phyloP scores from a whole-genome alignment of 352 stramenopile species.

The Blastocystis sp. region DNA sequence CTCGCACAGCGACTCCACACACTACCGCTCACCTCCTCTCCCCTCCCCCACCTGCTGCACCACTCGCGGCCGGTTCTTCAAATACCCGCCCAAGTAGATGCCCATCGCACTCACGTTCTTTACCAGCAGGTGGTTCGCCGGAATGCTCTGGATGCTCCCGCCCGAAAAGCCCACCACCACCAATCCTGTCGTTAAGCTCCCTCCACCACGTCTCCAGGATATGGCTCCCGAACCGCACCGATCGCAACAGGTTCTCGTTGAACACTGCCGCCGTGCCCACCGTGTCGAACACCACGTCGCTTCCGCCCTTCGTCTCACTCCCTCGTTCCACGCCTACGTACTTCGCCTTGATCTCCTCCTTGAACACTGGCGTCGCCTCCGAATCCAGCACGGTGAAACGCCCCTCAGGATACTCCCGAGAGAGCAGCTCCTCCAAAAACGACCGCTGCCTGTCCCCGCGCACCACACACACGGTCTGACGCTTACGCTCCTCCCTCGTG shows the following conservation, averaged over 20 bases:
- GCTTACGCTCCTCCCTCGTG: background rate
- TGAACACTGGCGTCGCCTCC: background rate
- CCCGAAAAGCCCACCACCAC: conserved; percentile 36
- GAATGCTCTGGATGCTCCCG: conserved; percentile 15
- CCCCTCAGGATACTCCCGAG: background rate
- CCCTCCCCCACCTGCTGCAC: conserved; percentile 1
- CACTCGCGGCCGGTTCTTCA: conserved; percentile 7
- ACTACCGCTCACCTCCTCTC: background rate
- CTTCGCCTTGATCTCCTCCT: background rate
- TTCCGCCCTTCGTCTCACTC: conserved; percentile 8
- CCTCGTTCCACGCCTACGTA: background rate
- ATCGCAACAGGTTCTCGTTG: conserved; percentile 6
- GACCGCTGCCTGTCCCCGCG: background rate
- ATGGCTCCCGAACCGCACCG: conserved; percentile 21
- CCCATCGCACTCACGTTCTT: conserved; percentile 31
- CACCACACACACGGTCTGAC: conserved; percentile 43
- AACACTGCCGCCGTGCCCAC: conserved; percentile 21
- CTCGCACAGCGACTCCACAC: background rate
- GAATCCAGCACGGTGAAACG: background rate
- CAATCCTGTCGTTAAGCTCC: background rate
- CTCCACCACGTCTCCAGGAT: background rate
- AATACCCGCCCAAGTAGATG: conserved; percentile 46
- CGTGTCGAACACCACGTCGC: conserved; percentile 22
- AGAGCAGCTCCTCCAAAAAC: background rate
- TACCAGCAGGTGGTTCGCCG: conserved; percentile 32